Conservation (phyloP, 192 early-diverging fungal genomes). For the Rhizophagus clarus region DNA sequence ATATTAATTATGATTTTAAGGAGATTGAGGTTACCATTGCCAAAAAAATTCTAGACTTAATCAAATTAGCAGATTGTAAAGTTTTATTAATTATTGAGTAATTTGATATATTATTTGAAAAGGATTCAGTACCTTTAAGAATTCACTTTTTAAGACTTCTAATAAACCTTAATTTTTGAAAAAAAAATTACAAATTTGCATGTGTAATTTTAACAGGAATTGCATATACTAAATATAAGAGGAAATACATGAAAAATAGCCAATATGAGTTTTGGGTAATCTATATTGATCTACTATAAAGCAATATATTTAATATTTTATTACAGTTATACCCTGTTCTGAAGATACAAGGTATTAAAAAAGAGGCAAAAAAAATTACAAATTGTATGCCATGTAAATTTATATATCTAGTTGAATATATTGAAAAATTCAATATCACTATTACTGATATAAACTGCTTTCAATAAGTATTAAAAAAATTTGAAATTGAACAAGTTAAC, state of each 20-base stretch:
- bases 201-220: conserved; percentile 32
- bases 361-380: too few species aligned
- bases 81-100: too few species aligned
- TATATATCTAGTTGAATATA: conserved; percentile 14
- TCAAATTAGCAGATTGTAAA: too few species aligned
- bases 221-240: conserved; percentile 33
- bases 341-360: conserved; percentile 24
- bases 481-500: conserved; percentile 5
- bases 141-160: too few species aligned
- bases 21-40: too few species aligned
- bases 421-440: conserved; percentile 17
- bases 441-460: conserved; percentile 23
- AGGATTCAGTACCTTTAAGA: too few species aligned
- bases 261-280: conserved; percentile 21
- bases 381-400: conserved; percentile 42
- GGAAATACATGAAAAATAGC: conserved; percentile 26
- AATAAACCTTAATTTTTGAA: too few species aligned
- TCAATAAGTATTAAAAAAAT: conserved; percentile 25
- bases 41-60: too few species aligned
- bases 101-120: too few species aligned
- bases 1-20: too few species aligned
- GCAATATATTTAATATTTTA: conserved; percentile 28
- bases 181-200: not conserved
- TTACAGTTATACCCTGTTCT: conserved; percentile 25
- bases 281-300: conserved; percentile 34